Evolutionary conservation across 768 basidiomycete genomes (phyloP).

Genomic region (Kondoa subrosea): DNA sequence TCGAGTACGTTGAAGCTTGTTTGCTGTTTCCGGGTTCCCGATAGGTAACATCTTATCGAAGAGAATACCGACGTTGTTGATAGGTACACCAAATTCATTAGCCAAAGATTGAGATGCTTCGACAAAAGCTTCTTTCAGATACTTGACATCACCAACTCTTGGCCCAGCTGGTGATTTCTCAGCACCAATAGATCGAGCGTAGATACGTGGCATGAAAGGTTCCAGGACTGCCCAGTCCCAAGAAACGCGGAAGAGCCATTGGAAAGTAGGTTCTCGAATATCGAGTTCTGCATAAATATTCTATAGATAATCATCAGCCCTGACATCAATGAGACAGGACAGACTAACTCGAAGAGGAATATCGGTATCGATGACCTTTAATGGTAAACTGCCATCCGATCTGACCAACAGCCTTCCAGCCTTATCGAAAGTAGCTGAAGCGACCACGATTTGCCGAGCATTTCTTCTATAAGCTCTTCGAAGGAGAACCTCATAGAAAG

Average conservation of each 20-base stretch:
- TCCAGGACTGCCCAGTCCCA: slow-evolving; percentile 32
- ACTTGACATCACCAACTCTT: background rate
- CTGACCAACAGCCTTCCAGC: slow-evolving; percentile 32
- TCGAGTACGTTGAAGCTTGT: slow-evolving; percentile 17
- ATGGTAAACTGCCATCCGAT: slow-evolving; percentile 32
- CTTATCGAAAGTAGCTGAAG: slow-evolving; percentile 31
- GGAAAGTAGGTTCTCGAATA: slow-evolving; percentile 32
- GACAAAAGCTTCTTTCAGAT: slow-evolving; percentile 31
- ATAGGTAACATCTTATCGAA: slow-evolving; percentile 32
- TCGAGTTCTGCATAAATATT: slow-evolving; percentile 31
- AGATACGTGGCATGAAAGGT: slow-evolving; percentile 30
- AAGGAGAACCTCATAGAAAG: slow-evolving; percentile 26
- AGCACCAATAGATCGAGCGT: slow-evolving; percentile 7
- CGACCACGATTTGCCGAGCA: slow-evolving; percentile 31
- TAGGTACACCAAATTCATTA: slow-evolving; percentile 29
- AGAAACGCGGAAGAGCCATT: slow-evolving; percentile 33
- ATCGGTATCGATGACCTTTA: slow-evolving; percentile 32
- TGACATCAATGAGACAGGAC: background rate
- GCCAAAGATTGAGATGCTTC: slow-evolving; percentile 31
- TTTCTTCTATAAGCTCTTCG: slow-evolving; percentile 25
- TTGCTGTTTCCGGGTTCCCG: slow-evolving; percentile 24
- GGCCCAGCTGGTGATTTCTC: background rate
- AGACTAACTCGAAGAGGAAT: slow-evolving; percentile 12
- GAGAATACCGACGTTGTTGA: slow-evolving; percentile 31
- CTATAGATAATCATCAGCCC: slow-evolving; percentile 16